phyloP scores from a whole-genome alignment of 257 asterid genomes.

The Solanum megistacrolobum region DNA sequence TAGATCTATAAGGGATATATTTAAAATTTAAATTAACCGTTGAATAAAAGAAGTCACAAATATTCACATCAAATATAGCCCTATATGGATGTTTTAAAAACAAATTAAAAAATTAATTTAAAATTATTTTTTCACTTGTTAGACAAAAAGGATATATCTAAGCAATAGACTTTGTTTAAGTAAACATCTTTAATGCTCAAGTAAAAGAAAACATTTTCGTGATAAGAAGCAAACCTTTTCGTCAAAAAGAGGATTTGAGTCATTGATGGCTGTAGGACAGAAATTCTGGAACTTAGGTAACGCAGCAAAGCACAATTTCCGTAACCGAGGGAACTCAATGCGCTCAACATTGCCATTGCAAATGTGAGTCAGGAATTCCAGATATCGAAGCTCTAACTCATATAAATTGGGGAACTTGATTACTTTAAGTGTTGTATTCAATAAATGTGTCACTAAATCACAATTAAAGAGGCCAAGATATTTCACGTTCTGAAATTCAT shows the following conservation, averaged over 20 bases:
- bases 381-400: accelerated
- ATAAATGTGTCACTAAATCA: neutral
- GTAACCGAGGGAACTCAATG: neutral
- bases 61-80: too few species aligned
- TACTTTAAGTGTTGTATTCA: neutral
- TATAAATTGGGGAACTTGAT: neutral
- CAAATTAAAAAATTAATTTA: too few species aligned
- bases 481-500: neutral
- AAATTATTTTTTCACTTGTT: too few species aligned
- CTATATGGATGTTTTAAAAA: too few species aligned
- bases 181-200: too few species aligned
- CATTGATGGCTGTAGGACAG: neutral
- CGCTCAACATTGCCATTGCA: neutral
- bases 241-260: neutral
- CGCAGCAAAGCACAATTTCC: accelerated
- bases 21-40: too few species aligned
- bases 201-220: too few species aligned
- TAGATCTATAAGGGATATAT: too few species aligned
- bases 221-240: neutral
- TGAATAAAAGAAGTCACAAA: too few species aligned
- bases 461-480: accelerated
- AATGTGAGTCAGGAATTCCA: neutral
- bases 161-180: too few species aligned
- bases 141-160: too few species aligned
- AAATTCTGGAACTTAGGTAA: neutral